Evolutionary conservation across 1,284 basidiomycete genomes (phyloP).

Genomic region (Heterobasidion irregulare): DNA sequence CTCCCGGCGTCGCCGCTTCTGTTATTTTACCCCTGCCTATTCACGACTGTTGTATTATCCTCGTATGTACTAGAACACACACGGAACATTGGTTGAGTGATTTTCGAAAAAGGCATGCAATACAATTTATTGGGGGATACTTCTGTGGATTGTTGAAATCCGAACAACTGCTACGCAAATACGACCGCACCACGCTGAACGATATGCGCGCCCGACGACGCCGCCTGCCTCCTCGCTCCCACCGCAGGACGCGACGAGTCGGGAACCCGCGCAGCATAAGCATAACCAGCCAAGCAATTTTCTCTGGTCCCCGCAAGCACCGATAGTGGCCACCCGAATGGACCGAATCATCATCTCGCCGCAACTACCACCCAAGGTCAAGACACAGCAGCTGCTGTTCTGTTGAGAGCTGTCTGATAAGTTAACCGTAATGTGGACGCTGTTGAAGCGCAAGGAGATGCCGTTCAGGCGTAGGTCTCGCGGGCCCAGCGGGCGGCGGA

Average conservation of each 20-base stretch:
- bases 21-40: background rate
- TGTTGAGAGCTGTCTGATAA: constrained; percentile 29
- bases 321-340: constrained; percentile 6
- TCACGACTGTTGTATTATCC: background rate
- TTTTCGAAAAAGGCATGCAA: background rate
- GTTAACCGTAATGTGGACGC: constrained; percentile 50
- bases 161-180: constrained; percentile 9
- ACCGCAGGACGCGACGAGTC: background rate
- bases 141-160: constrained; percentile 15
- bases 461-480: constrained; percentile 63
- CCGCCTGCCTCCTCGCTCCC: background rate
- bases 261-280: background rate
- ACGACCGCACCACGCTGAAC: constrained; percentile 1
- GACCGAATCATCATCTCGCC: constrained; percentile 17
- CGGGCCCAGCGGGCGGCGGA: constrained; percentile 88
- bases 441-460: constrained; percentile 79
- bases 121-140: background rate
- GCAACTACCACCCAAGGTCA: constrained; percentile 26
- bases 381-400: constrained; percentile 22
- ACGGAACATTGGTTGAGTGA: background rate
- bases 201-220: background rate
- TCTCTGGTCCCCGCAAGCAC: background rate
- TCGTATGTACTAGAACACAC: background rate
- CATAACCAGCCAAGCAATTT: background rate
- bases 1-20: no score